Percentiles rank a stretch among this genome's conserved stretches.
Evolutionary conservation across 176 grass and related monocot genomes (phyloP).

Genomic region (Rhynchospora breviuscula): DNA sequence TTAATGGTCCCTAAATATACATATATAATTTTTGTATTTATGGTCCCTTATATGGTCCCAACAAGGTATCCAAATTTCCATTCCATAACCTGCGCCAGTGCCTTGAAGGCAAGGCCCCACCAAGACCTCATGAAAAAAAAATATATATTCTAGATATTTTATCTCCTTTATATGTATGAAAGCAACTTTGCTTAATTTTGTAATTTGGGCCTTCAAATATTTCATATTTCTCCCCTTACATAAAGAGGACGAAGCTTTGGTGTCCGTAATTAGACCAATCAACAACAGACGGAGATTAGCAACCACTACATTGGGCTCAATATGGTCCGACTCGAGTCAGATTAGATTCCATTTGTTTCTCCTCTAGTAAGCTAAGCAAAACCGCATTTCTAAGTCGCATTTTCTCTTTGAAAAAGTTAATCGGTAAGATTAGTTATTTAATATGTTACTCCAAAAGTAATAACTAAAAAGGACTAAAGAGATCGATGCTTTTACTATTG

Average conservation of each 20-base stretch:
- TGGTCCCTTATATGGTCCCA: conserved; percentile 8
- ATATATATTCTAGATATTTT: background rate
- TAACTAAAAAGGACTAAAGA: no score
- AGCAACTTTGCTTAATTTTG: conserved; percentile 5
- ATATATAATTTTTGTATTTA: background rate
- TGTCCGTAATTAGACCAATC: background rate
- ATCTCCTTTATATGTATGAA: background rate
- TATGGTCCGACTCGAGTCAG: background rate
- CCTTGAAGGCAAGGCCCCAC: background rate
- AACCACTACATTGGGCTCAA: conserved; percentile 12
- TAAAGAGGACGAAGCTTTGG: background rate
- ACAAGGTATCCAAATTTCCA: background rate
- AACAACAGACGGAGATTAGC: background rate
- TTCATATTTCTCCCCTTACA: background rate
- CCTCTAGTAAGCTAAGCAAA: background rate
- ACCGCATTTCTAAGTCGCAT: background rate
- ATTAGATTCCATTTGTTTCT: conserved; percentile 10
- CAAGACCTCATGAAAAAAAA: background rate
- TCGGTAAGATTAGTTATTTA: background rate
- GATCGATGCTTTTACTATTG: background rate
- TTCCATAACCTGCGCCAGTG: background rate
- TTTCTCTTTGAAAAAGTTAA: background rate
- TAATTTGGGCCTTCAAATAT: background rate
- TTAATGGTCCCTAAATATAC: background rate
- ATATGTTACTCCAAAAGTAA: no score